Conservation (phyloP, 2,329 filamentous ascomycete species). For the Fonsecaea nubica region DNA sequence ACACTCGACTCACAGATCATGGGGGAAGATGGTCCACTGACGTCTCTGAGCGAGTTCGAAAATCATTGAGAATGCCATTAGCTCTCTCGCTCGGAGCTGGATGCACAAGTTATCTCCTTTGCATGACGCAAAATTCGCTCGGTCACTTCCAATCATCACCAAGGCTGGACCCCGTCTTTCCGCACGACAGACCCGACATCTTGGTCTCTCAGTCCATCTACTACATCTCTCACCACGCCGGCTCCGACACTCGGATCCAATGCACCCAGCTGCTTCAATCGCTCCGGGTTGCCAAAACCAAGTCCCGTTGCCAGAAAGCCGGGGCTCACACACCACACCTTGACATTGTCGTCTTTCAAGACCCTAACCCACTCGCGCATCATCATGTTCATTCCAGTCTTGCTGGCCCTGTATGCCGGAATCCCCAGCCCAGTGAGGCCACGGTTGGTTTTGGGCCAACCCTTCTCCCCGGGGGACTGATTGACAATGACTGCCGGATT, state of each 20-base stretch:
- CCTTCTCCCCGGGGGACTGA: slow-evolving; percentile 48
- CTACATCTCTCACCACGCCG: slow-evolving; percentile 43
- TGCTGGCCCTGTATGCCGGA: slow-evolving; percentile 50
- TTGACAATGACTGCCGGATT: slow-evolving; percentile 48
- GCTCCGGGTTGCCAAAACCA: slow-evolving; percentile 42
- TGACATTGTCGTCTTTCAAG: slow-evolving; percentile 58
- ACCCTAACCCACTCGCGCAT: slow-evolving; percentile 54
- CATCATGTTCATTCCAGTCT: slow-evolving; percentile 58
- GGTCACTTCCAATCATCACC: slow-evolving; percentile 11
- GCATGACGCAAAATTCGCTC: background rate
- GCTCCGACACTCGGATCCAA: slow-evolving; percentile 43
- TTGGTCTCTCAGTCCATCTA: slow-evolving; percentile 45
- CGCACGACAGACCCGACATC: slow-evolving; percentile 42
- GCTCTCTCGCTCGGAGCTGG: background rate
- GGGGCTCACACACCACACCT: slow-evolving; percentile 57
- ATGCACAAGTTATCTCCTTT: background rate
- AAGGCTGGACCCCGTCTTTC: slow-evolving; percentile 40
- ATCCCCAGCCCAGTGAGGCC: slow-evolving; percentile 27
- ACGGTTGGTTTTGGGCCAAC: slow-evolving; percentile 53
- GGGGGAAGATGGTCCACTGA: background rate
- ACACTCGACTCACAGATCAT: slow-evolving; percentile 25
- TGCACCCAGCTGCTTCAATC: slow-evolving; percentile 40
- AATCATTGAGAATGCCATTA: background rate
- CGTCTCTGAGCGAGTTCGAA: background rate
- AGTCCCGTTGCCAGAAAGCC: slow-evolving; percentile 59